A percentile compares a stretch with the other conserved stretches of the same genome.
Evolutionary conservation across 768 basidiomycete genomes (phyloP).

Genomic region (Russula sp.): DNA sequence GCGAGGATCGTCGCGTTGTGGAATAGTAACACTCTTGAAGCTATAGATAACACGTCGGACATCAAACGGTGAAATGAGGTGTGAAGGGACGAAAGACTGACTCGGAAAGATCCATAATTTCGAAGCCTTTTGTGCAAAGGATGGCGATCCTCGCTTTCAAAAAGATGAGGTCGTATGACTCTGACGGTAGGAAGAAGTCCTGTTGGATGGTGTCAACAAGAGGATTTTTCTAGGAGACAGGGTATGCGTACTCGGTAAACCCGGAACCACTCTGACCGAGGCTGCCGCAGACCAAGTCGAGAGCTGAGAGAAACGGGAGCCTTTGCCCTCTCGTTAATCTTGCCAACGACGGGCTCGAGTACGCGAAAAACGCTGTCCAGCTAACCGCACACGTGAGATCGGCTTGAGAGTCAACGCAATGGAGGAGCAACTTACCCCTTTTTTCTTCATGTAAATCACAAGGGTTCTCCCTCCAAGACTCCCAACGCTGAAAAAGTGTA

Average conservation of each 20-base stretch:
- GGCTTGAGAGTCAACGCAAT: conserved; percentile 22
- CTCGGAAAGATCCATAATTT: conserved; percentile 96
- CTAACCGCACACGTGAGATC: conserved; percentile 29
- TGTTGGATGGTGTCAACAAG: conserved; percentile 23
- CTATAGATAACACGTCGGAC: conserved; percentile 33
- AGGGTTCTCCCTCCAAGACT: conserved; percentile 81
- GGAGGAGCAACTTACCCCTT: conserved; percentile 49
- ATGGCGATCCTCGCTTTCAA: conserved; percentile 91
- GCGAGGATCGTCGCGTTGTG: conserved; percentile 66
- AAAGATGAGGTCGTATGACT: conserved; percentile 88
- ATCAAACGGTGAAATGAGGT: not conserved
- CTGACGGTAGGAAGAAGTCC: conserved; percentile 91
- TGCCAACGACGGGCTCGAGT: conserved; percentile 92
- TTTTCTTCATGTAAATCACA: conserved; percentile 94
- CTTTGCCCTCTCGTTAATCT: conserved; percentile 72
- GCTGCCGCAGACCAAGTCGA: conserved; percentile 69
- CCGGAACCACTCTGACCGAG: conserved; percentile 92
- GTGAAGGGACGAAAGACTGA: conserved; percentile 36
- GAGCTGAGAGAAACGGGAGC: conserved; percentile 65
- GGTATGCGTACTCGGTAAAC: conserved; percentile 57
- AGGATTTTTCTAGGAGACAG: not conserved
- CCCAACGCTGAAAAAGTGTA: conserved; percentile 94
- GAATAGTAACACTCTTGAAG: conserved; percentile 86
- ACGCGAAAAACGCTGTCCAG: conserved; percentile 94
- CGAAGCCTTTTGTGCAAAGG: conserved; percentile 89